These are phyloP conservation scores for Colletotrichum sp. DNA, from an alignment of 2,329 filamentous ascomycete genomes.

Conservation along the genomic window DNA sequence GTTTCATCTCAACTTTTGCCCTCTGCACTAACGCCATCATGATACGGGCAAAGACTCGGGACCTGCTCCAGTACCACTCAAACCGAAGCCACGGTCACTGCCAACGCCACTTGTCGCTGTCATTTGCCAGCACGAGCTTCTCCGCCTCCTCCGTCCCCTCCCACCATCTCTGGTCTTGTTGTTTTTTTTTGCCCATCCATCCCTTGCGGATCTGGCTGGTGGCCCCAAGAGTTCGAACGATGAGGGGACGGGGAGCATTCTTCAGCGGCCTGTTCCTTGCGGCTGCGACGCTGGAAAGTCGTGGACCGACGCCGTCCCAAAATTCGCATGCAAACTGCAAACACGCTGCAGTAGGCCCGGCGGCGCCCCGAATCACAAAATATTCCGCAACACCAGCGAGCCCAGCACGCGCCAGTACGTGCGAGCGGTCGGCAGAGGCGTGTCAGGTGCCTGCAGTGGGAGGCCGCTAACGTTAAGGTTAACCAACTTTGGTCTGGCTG, in stretches of 20 bases:
- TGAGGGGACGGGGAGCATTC: slow-evolving; percentile 12
- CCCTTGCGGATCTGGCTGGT: background rate
- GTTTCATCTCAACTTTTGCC: slow-evolving; percentile 21
- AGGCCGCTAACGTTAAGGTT: slow-evolving; percentile 20
- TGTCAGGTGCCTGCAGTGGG: slow-evolving; percentile 20
- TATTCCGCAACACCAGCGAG: background rate
- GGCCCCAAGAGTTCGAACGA: slow-evolving; percentile 20
- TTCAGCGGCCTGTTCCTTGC: slow-evolving; percentile 21
- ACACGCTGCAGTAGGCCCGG: background rate
- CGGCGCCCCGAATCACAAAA: slow-evolving; percentile 4
- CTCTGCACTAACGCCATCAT: slow-evolving; percentile 8
- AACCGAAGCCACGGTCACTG: background rate
- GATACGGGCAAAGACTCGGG: slow-evolving; percentile 15
- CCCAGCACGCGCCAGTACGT: slow-evolving; percentile 3
- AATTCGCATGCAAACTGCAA: background rate
- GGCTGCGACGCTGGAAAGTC: slow-evolving; percentile 4
- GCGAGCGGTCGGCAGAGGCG: slow-evolving; percentile 17
- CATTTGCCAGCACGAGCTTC: slow-evolving; percentile 15
- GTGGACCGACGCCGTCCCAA: slow-evolving; percentile 15
- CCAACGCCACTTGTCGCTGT: slow-evolving; percentile 24
- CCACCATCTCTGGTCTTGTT: background rate
- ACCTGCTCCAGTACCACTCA: slow-evolving; percentile 6
- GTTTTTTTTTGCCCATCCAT: background rate
- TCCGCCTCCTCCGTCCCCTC: background rate
- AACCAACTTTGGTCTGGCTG: slow-evolving; percentile 17